phyloP scores from a whole-genome alignment of 169 alveolate species.

The Ichthyophthirius multifiliis region DNA sequence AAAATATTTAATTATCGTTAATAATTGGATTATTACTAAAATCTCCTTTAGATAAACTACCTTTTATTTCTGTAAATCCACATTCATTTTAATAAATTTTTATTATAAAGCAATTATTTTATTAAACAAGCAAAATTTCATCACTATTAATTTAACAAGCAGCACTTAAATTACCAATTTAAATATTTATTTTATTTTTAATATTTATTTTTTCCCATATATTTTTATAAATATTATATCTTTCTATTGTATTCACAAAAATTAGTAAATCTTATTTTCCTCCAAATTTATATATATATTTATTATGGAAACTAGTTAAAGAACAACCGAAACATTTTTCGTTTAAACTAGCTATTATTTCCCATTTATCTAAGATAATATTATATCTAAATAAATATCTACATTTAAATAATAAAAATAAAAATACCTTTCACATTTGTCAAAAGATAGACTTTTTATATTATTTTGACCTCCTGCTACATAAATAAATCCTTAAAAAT shows the following conservation, averaged over 20 bases:
- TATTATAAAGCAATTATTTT: too few relatives aligned
- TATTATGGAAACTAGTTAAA: not conserved
- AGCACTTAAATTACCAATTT: not conserved
- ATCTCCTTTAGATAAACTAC: too few relatives aligned
- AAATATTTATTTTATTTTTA: not conserved
- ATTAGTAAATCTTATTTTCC: not conserved
- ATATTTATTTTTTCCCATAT: not conserved
- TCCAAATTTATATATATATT: not conserved
- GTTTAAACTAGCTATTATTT: not conserved
- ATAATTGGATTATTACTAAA: too few relatives aligned
- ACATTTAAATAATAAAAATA: too few relatives aligned
- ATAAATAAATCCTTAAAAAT: not conserved
- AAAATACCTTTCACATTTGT: not conserved
- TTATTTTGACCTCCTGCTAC: not conserved
- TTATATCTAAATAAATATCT: not conserved
- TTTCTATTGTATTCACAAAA: not conserved
- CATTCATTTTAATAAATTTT: too few relatives aligned
- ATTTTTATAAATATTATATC: not conserved
- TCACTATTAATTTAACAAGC: not conserved
- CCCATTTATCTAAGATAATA: not conserved
- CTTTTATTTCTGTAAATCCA: too few relatives aligned
- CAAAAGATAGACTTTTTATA: not conserved
- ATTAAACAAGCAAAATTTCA: too few relatives aligned
- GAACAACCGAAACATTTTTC: not conserved
- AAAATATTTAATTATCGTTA: too few relatives aligned